Evolutionary conservation across 345 rosid species (phyloP), one percentile per base, ranked within the genome.

Genomic region (Schrenkiella parvula): DNA sequence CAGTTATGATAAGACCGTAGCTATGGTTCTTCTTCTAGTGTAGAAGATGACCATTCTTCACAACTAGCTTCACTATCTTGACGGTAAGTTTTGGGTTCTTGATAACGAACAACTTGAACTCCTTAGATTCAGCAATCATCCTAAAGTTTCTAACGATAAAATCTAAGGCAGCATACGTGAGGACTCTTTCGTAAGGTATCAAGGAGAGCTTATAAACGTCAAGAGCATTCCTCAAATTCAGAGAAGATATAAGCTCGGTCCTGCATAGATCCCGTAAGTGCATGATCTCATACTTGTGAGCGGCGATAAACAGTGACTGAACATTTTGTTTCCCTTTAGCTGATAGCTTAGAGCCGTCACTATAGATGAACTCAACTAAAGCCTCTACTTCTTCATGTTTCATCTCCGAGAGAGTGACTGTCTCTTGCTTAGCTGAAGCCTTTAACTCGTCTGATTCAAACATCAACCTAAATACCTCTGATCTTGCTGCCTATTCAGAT

Each of bases 381-480:
- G 64, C 70, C 25, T 63, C 44, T 34, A 72, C 56, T 22, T 63
- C 53, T 61, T 61, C 70, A 6, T 29, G 70, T 14, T 42, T 53
- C 43, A 63, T 29, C 18, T 72, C 64, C 7, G 37, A 21, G 18
- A 72, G 34, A 31, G 64, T 53, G 6, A 60, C 22, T 4, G 9
- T 58, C 28, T 47, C 74, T 2, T 3, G 14, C 15, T 14, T 21
- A 34, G 2, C 18, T 2, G 26, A 18, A 32, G 18, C 4, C 37
- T 31, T 56, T 2, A 44, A 4, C 17, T 17, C 5, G 51, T 39
- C 72, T 41, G 64, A 41, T 28, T 41, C 63, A 2, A 54, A 42
- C 50, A 68, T 41, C 21, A 41, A 41, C 42, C 19, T 29, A 18
- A 28, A 68, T 6, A 68, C 72, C 14, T 54, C 19, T 11, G 72